A percentile compares a stretch with the other conserved stretches of the same genome.
Evolutionary conservation across 495 filamentous ascomycete genomes (phyloP).

Genomic region (Neurospora hispaniola): DNA sequence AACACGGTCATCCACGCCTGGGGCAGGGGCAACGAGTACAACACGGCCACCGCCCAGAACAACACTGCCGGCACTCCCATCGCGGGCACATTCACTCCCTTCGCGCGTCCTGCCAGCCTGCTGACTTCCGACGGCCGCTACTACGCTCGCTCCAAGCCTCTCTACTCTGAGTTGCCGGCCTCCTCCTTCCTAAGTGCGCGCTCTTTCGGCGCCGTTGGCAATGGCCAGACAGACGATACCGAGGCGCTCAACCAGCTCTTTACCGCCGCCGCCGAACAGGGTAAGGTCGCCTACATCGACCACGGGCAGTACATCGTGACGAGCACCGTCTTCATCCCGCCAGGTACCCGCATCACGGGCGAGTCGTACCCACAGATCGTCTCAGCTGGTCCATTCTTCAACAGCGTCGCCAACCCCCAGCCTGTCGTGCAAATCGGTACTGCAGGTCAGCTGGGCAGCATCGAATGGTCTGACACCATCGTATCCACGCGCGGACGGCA

Average conservation of each 20-base stretch:
- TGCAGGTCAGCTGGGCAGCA: constrained; percentile 55
- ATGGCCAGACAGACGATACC: constrained; percentile 56
- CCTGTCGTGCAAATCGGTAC: constrained; percentile 66
- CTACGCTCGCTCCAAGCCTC: constrained; percentile 61
- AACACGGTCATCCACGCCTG: constrained; percentile 37
- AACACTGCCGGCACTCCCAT: constrained; percentile 26
- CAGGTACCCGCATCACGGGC: constrained; percentile 61
- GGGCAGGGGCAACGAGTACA: constrained; percentile 31
- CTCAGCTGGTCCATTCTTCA: constrained; percentile 52
- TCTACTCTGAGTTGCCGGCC: constrained; percentile 47
- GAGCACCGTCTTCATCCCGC: constrained; percentile 64
- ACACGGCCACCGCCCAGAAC: constrained; percentile 18
- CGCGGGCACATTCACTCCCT: constrained; percentile 24
- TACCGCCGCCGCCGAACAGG: constrained; percentile 39
- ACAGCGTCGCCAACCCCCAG: constrained; percentile 50
- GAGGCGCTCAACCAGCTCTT: constrained; percentile 55
- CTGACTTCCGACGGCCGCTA: constrained; percentile 21
- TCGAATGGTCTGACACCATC: constrained; percentile 73
- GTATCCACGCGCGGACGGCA: constrained; percentile 37
- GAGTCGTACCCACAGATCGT: constrained; percentile 85
- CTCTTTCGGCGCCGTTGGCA: constrained; percentile 61
- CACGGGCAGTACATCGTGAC: constrained; percentile 75
- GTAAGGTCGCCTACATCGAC: constrained; percentile 73
- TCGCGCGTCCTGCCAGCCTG: constrained; percentile 27
- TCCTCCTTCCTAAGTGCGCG: constrained; percentile 60